Conservation (phyloP, 2,329 filamentous ascomycete species). For the Ceratocystis lukuohia region DNA sequence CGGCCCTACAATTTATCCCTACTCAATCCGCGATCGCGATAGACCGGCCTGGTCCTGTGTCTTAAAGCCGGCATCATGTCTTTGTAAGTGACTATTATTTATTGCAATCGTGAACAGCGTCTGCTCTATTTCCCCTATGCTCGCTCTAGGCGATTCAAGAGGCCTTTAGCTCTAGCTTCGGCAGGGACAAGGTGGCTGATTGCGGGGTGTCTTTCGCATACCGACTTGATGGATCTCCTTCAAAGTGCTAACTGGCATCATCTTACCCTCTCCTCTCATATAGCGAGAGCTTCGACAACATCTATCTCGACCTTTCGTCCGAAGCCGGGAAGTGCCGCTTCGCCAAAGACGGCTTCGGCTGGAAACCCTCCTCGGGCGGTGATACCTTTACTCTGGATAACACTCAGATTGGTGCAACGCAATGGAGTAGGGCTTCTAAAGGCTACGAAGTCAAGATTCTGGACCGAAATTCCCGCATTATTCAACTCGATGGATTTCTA, state of each 20-base stretch:
- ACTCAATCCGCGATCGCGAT: constrained; percentile 7
- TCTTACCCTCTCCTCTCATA: background rate
- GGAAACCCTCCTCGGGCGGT: constrained; percentile 78
- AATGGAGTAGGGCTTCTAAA: constrained; percentile 88
- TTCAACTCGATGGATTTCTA: constrained; percentile 90
- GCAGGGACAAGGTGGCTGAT: background rate
- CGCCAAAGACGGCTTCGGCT: constrained; percentile 85
- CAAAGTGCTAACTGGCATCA: background rate
- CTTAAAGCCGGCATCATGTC: constrained; percentile 11
- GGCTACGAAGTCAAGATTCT: constrained; percentile 91
- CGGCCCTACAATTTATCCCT: background rate
- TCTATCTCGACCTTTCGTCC: constrained; percentile 90
- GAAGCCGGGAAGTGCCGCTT: constrained; percentile 87
- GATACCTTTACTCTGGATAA: constrained; percentile 90
- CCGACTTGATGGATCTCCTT: background rate
- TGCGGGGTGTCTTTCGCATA: background rate
- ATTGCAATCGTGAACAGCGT: background rate
- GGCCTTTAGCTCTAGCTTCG: background rate
- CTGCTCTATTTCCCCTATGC: background rate
- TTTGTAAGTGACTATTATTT: constrained; percentile 10
- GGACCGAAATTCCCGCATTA: constrained; percentile 67
- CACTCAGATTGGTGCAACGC: constrained; percentile 69
- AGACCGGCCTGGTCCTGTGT: constrained; percentile 1
- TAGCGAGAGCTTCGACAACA: constrained; percentile 90
- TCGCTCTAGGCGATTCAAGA: background rate